Evolutionary conservation across 805 yeast genomes (phyloP).

Genomic region (Ogataea philodendri): DNA sequence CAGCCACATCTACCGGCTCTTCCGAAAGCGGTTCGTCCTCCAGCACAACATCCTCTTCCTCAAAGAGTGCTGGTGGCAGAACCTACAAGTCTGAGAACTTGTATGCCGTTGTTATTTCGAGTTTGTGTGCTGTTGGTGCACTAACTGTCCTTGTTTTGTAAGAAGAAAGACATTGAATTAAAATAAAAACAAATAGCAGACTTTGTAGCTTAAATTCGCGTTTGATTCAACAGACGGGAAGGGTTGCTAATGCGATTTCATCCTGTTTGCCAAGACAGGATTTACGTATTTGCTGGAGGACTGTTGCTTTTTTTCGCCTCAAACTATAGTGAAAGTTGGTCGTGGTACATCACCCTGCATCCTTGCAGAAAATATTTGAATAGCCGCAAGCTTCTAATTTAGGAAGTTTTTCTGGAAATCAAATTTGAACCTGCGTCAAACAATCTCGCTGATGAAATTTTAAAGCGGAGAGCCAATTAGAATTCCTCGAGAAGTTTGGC

Average conservation of each 20-base stretch:
- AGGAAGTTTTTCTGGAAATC: conserved; percentile 5
- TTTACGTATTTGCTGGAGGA: too few relatives aligned
- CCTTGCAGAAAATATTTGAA: not conserved
- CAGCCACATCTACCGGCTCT: conserved; percentile 19
- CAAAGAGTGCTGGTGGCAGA: conserved; percentile 9
- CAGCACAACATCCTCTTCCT: conserved; percentile 10
- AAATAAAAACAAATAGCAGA: not conserved
- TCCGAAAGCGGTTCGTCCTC: conserved; percentile 18
- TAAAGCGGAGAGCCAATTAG: conserved; percentile 7
- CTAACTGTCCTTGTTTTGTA: conserved; percentile 25
- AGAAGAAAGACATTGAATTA: conserved; percentile 4
- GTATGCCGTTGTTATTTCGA: conserved; percentile 7
- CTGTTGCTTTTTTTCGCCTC: too few relatives aligned
- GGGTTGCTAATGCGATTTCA: too few relatives aligned
- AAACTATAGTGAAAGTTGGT: too few relatives aligned
- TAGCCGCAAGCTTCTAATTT: conserved; percentile 5
- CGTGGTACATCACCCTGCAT: conserved; percentile 4
- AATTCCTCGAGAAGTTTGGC: too few relatives aligned
- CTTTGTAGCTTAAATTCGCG: conserved; percentile 1
- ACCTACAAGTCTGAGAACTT: conserved; percentile 8
- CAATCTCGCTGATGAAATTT: not conserved
- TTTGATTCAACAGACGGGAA: not conserved
- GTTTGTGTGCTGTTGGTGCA: conserved; percentile 22
- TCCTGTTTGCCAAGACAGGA: too few relatives aligned
- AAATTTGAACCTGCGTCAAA: conserved; percentile 3